phyloP scores from a whole-genome alignment of 495 filamentous ascomycete species.

The Xylaria intraflava region DNA sequence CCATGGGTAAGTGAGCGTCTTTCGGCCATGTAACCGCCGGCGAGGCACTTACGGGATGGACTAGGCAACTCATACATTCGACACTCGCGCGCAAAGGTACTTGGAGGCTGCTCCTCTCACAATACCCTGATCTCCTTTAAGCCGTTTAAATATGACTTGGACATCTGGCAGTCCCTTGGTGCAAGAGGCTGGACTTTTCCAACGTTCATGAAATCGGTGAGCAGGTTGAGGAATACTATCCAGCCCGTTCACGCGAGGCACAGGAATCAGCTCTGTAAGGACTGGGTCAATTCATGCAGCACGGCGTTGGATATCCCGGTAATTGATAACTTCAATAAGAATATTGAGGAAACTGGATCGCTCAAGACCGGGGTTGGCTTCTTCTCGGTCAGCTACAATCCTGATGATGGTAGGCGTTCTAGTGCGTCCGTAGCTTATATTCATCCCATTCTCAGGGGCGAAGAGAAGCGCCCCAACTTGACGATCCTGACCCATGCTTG shows the following conservation, averaged over 20 bases:
- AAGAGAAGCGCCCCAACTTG: conserved; percentile 69
- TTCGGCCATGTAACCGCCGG: conserved; percentile 9
- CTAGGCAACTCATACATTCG: conserved; percentile 74
- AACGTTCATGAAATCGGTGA: conserved; percentile 65
- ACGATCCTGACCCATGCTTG: conserved; percentile 74
- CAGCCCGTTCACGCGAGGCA: conserved; percentile 72
- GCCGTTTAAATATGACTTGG: conserved; percentile 72
- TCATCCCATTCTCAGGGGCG: conserved; percentile 71
- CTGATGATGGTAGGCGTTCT: conserved; percentile 68
- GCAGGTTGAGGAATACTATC: conserved; percentile 70
- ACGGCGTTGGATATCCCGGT: conserved; percentile 66
- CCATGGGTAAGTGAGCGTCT: conserved; percentile 50
- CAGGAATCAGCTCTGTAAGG: conserved; percentile 75
- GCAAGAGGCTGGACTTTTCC: conserved; percentile 74
- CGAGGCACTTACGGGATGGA: background rate
- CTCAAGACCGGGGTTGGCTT: conserved; percentile 71
- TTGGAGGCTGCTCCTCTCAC: conserved; percentile 81
- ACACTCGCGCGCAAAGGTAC: conserved; percentile 76
- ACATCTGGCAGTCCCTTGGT: conserved; percentile 61
- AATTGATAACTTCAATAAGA: conserved; percentile 72
- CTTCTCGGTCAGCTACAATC: conserved; percentile 79
- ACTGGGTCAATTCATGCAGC: conserved; percentile 72
- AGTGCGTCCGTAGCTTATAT: conserved; percentile 82
- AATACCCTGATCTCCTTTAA: conserved; percentile 83
- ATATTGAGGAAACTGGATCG: conserved; percentile 60